These are phyloP conservation scores for Arabidopsis thaliana DNA, from an alignment of 345 rosid species.

Conservation along the genomic window TAIR10.1 NC_003070.9:10446001-10446500, in stretches of 20 bases:
- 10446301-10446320: slow-evolving; percentile 74
- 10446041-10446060: slow-evolving; percentile 68
- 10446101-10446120: not conserved
- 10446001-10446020: slow-evolving; percentile 50
- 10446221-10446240: slow-evolving; percentile 66
- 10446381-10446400: not conserved
- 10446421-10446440: slow-evolving; percentile 56
- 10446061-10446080: slow-evolving; percentile 64
- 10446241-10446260: slow-evolving; percentile 54
- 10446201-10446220: slow-evolving; percentile 54
- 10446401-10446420: not conserved
- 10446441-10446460: slow-evolving; percentile 77
- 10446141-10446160: not conserved
- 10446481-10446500: slow-evolving; percentile 55
- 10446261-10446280: slow-evolving; percentile 67
- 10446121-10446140: not conserved
- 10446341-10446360: not conserved
- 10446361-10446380: not conserved
- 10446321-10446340: slow-evolving; percentile 78
- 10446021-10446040: slow-evolving; percentile 59
- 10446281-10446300: slow-evolving; percentile 54
- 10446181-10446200: slow-evolving; percentile 59
- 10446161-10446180: not conserved
- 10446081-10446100: slow-evolving; percentile 45
- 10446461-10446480: slow-evolving; percentile 44